These are phyloP conservation scores for Ulota crispa DNA, from an alignment of 225 moss, liverwort and hornwort species.

Conservation along the genomic window DNA sequence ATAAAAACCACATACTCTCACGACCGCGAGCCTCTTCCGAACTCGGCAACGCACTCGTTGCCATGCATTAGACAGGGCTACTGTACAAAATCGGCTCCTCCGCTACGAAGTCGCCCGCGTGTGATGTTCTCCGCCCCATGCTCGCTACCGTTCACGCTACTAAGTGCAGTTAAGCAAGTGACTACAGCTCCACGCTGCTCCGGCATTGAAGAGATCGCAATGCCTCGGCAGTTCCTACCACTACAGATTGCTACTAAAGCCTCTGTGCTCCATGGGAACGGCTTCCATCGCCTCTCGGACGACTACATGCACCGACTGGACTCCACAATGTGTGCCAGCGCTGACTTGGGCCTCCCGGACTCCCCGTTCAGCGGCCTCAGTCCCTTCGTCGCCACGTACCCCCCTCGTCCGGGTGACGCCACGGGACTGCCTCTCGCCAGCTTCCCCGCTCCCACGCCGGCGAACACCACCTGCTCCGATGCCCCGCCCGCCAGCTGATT, in stretches of 20 bases:
- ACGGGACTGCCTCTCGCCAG: slow-evolving; percentile 31
- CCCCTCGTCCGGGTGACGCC: slow-evolving; percentile 25
- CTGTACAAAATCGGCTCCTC: slow-evolving; percentile 17
- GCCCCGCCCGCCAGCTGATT: slow-evolving; percentile 52
- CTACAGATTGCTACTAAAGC: not conserved
- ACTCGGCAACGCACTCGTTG: slow-evolving; percentile 8
- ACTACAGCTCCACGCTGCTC: not conserved
- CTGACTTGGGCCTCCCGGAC: slow-evolving; percentile 55
- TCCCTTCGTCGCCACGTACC: slow-evolving; percentile 48
- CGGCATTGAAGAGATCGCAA: slow-evolving; percentile 59
- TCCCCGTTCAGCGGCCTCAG: slow-evolving; percentile 59
- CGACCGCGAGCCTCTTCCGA: not conserved
- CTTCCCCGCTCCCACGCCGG: slow-evolving; percentile 38
- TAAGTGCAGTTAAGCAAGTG: not conserved
- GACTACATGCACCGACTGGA: slow-evolving; percentile 47
- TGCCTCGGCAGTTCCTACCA: slow-evolving; percentile 19
- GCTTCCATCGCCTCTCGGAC: not conserved
- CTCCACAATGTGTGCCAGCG: slow-evolving; percentile 47
- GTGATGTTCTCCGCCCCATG: not conserved
- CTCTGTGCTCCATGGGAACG: not conserved
- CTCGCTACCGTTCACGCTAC: not conserved
- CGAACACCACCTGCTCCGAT: slow-evolving; percentile 17
- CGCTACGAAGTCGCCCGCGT: not conserved
- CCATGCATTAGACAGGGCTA: not conserved
- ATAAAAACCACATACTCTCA: not conserved